These are phyloP conservation scores for Lanmaoa rubissima DNA, from an alignment of 768 basidiomycete species.

Conservation along the genomic window DNA sequence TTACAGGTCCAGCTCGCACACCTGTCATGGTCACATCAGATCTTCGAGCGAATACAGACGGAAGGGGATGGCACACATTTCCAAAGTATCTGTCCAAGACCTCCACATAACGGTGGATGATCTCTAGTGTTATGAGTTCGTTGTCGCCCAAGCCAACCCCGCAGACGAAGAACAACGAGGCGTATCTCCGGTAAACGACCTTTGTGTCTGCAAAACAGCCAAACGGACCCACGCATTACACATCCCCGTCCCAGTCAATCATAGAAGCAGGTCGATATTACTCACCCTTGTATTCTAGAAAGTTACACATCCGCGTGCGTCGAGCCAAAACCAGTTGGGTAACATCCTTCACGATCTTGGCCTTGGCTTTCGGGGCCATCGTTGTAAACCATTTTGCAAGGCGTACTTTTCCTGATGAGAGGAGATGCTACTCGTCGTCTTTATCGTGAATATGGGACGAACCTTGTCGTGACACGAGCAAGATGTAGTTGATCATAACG, in stretches of 20 bases:
- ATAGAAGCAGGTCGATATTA: constrained; percentile 13
- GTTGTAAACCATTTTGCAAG: constrained; percentile 96
- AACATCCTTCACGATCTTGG: constrained; percentile 94
- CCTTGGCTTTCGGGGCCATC: constrained; percentile 73
- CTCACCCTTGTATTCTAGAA: constrained; percentile 94
- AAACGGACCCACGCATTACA: not conserved
- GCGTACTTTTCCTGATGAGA: constrained; percentile 76
- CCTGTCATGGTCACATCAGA: constrained; percentile 39
- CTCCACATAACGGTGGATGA: constrained; percentile 93
- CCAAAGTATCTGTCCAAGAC: constrained; percentile 67
- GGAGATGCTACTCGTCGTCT: constrained; percentile 5
- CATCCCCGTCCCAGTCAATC: constrained; percentile 22
- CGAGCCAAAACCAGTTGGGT: constrained; percentile 89
- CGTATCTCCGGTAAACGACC: constrained; percentile 94
- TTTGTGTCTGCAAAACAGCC: constrained; percentile 55
- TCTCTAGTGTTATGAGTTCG: constrained; percentile 87
- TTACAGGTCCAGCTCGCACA: constrained; percentile 91
- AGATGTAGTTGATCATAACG: constrained; percentile 85
- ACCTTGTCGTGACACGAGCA: constrained; percentile 93
- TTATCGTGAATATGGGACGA: constrained; percentile 23
- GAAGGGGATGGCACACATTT: constrained; percentile 32
- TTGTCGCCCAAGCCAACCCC: constrained; percentile 85
- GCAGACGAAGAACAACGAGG: constrained; percentile 92
- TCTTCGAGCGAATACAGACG: not conserved
- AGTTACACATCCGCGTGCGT: constrained; percentile 91